Evolutionary conservation across 1,284 basidiomycete species (phyloP).

Genomic region (Gymnopus androsaceus): DNA sequence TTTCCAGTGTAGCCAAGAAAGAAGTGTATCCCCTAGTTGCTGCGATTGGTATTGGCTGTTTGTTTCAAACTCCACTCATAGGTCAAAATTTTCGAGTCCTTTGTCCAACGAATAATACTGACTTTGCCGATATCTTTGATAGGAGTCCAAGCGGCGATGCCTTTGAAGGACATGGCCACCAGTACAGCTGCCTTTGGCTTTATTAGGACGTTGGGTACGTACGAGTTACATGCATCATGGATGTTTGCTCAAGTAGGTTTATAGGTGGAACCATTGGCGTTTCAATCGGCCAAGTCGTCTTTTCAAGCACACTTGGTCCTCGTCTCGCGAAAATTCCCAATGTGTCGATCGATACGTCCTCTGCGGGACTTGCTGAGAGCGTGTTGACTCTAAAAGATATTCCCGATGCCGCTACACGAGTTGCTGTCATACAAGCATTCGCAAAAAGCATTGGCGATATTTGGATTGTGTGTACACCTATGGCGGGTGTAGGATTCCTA

Average conservation of each 20-base stretch:
- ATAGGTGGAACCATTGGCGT: slow-evolving; percentile 83
- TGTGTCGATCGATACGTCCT: slow-evolving; percentile 50
- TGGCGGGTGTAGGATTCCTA: slow-evolving; percentile 59
- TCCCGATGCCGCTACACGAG: slow-evolving; percentile 45
- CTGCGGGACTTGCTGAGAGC: slow-evolving; percentile 57
- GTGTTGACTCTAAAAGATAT: slow-evolving; percentile 57
- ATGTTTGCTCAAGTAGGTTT: slow-evolving; percentile 38
- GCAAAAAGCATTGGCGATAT: slow-evolving; percentile 67
- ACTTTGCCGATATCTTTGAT: slow-evolving; percentile 55
- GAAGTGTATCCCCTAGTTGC: slow-evolving; percentile 62
- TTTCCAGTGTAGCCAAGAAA: slow-evolving; percentile 52
- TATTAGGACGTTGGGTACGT: too few species aligned
- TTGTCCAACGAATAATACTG: not conserved
- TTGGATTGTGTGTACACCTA: slow-evolving; percentile 67
- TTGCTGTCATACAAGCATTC: slow-evolving; percentile 68
- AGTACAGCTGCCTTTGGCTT: slow-evolving; percentile 74
- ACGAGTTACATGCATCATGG: slow-evolving; percentile 30
- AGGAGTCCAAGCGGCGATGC: slow-evolving; percentile 80
- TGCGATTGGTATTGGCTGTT: slow-evolving; percentile 59
- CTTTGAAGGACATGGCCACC: slow-evolving; percentile 79
- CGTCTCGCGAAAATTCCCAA: slow-evolving; percentile 52
- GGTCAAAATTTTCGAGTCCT: too few species aligned
- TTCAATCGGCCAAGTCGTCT: slow-evolving; percentile 70
- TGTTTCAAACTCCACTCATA: slow-evolving; percentile 60
- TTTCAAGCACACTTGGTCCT: slow-evolving; percentile 52